phyloP scores from a whole-genome alignment of 1,284 basidiomycete species.

The Ganoderma sp. region DNA sequence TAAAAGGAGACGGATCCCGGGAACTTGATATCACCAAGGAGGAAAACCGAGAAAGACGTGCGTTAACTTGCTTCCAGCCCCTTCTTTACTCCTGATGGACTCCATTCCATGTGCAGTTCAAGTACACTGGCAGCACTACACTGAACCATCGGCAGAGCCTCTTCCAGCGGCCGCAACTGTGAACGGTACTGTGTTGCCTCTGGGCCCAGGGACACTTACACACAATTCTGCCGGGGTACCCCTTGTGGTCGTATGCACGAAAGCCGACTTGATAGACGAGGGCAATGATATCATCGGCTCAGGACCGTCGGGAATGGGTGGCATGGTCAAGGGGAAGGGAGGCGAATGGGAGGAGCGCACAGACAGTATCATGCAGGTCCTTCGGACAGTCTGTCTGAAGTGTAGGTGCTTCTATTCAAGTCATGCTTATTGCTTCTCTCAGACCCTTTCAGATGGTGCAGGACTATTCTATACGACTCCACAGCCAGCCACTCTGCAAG shows the following conservation, averaged over 20 bases:
- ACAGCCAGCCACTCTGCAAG: slow-evolving; percentile 78
- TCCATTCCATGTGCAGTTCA: slow-evolving; percentile 66
- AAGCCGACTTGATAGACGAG: slow-evolving; percentile 87
- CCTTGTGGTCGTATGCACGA: slow-evolving; percentile 90
- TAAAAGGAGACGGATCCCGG: slow-evolving; percentile 67
- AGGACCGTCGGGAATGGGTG: slow-evolving; percentile 75
- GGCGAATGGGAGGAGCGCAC: slow-evolving; percentile 95
- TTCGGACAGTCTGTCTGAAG: slow-evolving; percentile 90
- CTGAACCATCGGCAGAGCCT: slow-evolving; percentile 77
- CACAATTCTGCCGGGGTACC: slow-evolving; percentile 85
- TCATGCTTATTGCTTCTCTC: background rate
- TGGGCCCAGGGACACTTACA: slow-evolving; percentile 80
- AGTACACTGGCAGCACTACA: slow-evolving; percentile 86
- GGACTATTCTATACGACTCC: slow-evolving; percentile 91
- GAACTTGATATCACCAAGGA: slow-evolving; percentile 75
- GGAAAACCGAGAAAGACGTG: slow-evolving; percentile 84
- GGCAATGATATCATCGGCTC: slow-evolving; percentile 73
- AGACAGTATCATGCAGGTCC: slow-evolving; percentile 93
- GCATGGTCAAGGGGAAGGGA: slow-evolving; percentile 85
- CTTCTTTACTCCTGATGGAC: slow-evolving; percentile 15
- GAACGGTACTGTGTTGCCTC: slow-evolving; percentile 71
- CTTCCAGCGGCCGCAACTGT: slow-evolving; percentile 61
- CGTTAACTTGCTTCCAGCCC: slow-evolving; percentile 43
- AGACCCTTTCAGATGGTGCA: slow-evolving; percentile 75
- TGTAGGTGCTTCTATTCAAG: slow-evolving; percentile 59